Evolutionary conservation across 202 grass and related monocot species (phyloP).

Genomic region (Schoenoplectus triqueter): DNA sequence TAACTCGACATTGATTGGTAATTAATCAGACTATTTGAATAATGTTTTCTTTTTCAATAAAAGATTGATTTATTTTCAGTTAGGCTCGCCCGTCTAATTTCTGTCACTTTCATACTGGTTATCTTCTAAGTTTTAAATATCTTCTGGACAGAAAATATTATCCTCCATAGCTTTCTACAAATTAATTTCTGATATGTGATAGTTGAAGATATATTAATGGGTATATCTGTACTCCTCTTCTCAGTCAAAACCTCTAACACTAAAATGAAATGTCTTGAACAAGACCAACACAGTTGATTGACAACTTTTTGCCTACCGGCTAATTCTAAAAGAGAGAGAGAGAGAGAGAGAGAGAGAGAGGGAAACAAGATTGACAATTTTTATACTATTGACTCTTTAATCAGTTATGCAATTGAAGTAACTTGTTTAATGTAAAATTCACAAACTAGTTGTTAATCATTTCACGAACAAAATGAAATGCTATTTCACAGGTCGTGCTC

Average conservation of each 20-base stretch:
- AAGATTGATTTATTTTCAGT: background rate
- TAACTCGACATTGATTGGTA: constrained; percentile 21
- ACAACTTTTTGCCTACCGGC: no score
- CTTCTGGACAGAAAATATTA: background rate
- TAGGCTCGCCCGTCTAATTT: background rate
- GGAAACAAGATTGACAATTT: background rate
- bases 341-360: no score
- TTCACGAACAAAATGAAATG: background rate
- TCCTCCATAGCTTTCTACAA: background rate
- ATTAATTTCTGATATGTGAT: no score
- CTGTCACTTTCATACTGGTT: background rate
- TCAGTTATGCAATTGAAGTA: background rate
- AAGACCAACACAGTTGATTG: no score
- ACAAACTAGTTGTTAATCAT: background rate
- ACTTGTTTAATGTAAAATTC: background rate
- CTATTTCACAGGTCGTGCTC: background rate
- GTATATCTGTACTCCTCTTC: no score
- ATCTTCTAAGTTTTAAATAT: background rate
- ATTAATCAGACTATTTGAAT: background rate
- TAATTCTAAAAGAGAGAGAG: no score
- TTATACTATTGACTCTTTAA: background rate
- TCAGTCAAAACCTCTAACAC: background rate
- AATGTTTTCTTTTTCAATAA: background rate
- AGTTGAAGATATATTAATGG: no score
- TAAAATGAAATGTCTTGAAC: background rate